phyloP scores from a whole-genome alignment of 2,329 filamentous ascomycete genomes.

The Colletotrichum tofieldiae region DNA sequence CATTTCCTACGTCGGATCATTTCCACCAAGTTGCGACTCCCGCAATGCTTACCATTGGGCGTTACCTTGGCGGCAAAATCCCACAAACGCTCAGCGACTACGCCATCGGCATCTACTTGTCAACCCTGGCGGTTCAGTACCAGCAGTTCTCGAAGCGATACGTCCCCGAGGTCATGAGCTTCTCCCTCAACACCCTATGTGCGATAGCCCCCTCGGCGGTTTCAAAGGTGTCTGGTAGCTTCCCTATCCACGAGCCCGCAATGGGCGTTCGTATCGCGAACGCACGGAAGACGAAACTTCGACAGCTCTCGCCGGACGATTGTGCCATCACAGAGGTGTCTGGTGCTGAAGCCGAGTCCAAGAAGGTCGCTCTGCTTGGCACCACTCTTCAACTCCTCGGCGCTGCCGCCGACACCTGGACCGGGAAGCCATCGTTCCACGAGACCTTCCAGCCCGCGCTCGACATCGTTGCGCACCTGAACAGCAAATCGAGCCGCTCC shows the following conservation, averaged over 20 bases:
- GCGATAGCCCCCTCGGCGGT: conserved; percentile 73
- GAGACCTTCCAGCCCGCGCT: conserved; percentile 83
- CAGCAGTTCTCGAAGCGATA: conserved; percentile 88
- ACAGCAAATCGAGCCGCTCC: conserved; percentile 64
- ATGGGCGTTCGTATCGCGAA: conserved; percentile 65
- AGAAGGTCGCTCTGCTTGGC: conserved; percentile 73
- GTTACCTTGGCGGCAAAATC: conserved; percentile 85
- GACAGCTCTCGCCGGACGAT: conserved; percentile 74
- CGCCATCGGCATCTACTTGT: conserved; percentile 83
- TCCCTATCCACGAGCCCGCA: conserved; percentile 74
- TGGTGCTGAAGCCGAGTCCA: conserved; percentile 46
- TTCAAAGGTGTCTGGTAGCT: conserved; percentile 65
- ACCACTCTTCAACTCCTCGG: conserved; percentile 78
- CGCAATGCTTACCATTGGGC: conserved; percentile 85
- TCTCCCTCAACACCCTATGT: conserved; percentile 81
- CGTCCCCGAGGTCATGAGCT: conserved; percentile 90
- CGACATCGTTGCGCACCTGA: conserved; percentile 73
- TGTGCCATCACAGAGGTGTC: conserved; percentile 55
- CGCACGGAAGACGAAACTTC: conserved; percentile 57
- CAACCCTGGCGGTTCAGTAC: conserved; percentile 85
- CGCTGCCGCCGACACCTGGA: conserved; percentile 81
- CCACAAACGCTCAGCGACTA: conserved; percentile 77
- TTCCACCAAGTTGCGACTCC: conserved; percentile 97
- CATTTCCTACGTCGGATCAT: conserved; percentile 96
- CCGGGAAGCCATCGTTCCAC: conserved; percentile 78